Evolutionary conservation across 495 filamentous ascomycete species (phyloP).

Genomic region (Aspergillus campestris): DNA sequence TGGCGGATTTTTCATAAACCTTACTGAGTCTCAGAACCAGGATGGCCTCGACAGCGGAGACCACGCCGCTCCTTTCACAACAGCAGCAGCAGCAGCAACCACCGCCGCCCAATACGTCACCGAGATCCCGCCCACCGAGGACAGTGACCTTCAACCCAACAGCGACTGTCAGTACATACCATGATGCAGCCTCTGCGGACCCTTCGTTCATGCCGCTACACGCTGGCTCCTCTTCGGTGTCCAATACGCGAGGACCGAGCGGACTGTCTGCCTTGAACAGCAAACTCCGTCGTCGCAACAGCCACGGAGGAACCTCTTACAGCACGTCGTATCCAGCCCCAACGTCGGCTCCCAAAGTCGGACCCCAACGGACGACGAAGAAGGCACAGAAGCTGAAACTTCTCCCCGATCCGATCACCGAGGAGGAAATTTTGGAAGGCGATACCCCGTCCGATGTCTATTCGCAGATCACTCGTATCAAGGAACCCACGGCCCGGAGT

Average conservation of each 20-base stretch:
- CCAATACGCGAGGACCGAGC: constrained; percentile 25
- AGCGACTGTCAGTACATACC: constrained; percentile 50
- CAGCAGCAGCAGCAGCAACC: constrained; percentile 27
- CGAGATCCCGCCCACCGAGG: constrained; percentile 38
- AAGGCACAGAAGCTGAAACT: constrained; percentile 95
- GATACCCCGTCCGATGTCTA: constrained; percentile 95
- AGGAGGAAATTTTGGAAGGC: constrained; percentile 57
- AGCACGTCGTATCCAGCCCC: constrained; percentile 32
- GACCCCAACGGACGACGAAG: constrained; percentile 89
- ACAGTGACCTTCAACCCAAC: constrained; percentile 66
- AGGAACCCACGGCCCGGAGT: constrained; percentile 85
- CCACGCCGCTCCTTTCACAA: constrained; percentile 37
- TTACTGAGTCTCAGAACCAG: constrained; percentile 1
- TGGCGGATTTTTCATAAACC: constrained; percentile 11
- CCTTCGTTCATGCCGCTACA: constrained; percentile 37
- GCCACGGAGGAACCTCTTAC: constrained; percentile 55
- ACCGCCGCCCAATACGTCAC: constrained; percentile 29
- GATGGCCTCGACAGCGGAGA: constrained; percentile 39
- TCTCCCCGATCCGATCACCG: constrained; percentile 79
- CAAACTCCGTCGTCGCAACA: constrained; percentile 79
- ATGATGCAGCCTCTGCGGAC: constrained; percentile 35
- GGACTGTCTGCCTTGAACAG: constrained; percentile 73
- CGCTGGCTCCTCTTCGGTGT: constrained; percentile 29
- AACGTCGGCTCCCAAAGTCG: constrained; percentile 63
- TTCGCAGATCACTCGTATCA: constrained; percentile 89